Evolutionary conservation across 805 yeast species (phyloP).

Genomic region (Hanseniaspora occidentalis): DNA sequence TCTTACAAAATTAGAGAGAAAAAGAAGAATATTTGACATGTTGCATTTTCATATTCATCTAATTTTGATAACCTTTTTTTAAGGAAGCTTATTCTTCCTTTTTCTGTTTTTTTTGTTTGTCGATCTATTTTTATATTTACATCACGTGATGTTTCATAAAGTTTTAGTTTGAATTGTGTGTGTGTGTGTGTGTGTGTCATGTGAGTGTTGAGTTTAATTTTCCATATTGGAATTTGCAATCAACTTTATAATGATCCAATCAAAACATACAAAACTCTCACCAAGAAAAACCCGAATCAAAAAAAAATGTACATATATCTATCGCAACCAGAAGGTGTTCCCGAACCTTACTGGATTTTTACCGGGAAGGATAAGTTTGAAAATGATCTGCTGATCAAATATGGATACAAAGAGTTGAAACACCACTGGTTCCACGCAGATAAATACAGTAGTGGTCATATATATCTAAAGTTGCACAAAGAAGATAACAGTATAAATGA

Average conservation of each 20-base stretch:
- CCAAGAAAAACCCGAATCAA: not conserved
- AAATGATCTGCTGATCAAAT: conserved; percentile 47
- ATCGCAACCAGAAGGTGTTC: conserved; percentile 13
- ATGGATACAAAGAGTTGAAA: conserved; percentile 47
- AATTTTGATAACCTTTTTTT: too few relatives aligned
- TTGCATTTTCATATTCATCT: too few relatives aligned
- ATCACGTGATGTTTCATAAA: too few relatives aligned
- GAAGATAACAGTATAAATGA: conserved; percentile 34
- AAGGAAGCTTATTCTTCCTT: too few relatives aligned
- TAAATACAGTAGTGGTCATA: conserved; percentile 64
- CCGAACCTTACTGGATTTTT: conserved; percentile 13
- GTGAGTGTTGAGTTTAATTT: not conserved
- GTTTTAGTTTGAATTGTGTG: not conserved
- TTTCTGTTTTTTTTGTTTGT: too few relatives aligned
- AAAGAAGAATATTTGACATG: too few relatives aligned
- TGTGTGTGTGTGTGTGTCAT: not conserved
- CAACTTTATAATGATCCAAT: too few relatives aligned
- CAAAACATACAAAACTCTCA: too few relatives aligned
- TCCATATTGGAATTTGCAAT: too few relatives aligned
- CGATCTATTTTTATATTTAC: too few relatives aligned
- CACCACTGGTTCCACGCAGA: conserved; percentile 72
- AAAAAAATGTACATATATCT: conserved; percentile 17
- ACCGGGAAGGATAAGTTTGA: conserved; percentile 71
- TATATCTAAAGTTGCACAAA: conserved; percentile 45
- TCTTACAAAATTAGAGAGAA: too few relatives aligned